These are phyloP conservation scores for Ramularia collo-cygni DNA, from an alignment of 2,329 filamentous ascomycete species.

Conservation along the genomic window DNA sequence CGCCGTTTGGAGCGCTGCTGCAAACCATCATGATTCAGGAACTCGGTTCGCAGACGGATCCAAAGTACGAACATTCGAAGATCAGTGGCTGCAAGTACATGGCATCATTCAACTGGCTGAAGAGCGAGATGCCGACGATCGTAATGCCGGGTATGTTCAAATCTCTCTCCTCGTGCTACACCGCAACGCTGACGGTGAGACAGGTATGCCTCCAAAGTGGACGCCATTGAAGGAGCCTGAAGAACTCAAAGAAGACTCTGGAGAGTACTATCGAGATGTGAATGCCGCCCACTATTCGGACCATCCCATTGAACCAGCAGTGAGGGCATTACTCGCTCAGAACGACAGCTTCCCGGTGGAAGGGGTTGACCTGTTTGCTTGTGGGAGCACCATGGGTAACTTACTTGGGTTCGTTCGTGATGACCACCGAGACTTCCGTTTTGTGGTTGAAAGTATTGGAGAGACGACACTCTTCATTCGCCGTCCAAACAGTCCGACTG, in stretches of 20 bases:
- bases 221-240: slow-evolving; percentile 34
- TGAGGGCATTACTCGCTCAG: slow-evolving; percentile 37
- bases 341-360: slow-evolving; percentile 32
- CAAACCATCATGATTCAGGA: too few species aligned
- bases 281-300: slow-evolving; percentile 47
- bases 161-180: neutral
- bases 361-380: slow-evolving; percentile 51
- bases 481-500: slow-evolving; percentile 53
- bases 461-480: slow-evolving; percentile 58
- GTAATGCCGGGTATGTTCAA: slow-evolving; percentile 41
- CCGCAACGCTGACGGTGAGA: slow-evolving; percentile 6
- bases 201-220: slow-evolving; percentile 48
- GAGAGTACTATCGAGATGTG: slow-evolving; percentile 47
- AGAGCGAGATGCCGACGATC: slow-evolving; percentile 33
- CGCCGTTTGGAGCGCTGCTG: too few species aligned
- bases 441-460: slow-evolving; percentile 51
- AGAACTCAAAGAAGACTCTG: slow-evolving; percentile 40
- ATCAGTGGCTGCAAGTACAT: slow-evolving; percentile 31
- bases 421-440: slow-evolving; percentile 47
- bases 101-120: slow-evolving; percentile 49
- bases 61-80: too few species aligned
- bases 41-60: too few species aligned
- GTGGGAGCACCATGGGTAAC: slow-evolving; percentile 55
- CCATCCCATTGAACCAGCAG: slow-evolving; percentile 47
- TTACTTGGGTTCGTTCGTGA: slow-evolving; percentile 51